These are phyloP conservation scores for Aspergillus sp. DNA, from an alignment of 2,329 filamentous ascomycete genomes.

Conservation along the genomic window DNA sequence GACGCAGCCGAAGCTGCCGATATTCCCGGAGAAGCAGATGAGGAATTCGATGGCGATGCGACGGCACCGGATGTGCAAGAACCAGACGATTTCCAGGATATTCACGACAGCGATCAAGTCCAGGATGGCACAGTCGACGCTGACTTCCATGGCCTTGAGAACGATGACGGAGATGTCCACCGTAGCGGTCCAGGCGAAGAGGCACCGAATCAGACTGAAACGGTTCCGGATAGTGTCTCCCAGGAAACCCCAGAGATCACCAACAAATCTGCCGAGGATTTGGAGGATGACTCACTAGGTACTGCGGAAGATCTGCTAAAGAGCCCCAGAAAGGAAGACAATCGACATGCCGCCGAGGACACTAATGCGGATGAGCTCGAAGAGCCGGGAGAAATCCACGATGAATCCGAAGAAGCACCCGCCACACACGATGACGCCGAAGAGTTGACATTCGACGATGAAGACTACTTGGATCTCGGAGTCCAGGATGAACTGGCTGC, in stretches of 20 bases:
- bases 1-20: constrained; percentile 12
- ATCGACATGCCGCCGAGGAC: constrained; percentile 14
- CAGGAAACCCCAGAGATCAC: constrained; percentile 15
- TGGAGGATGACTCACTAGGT: constrained; percentile 35
- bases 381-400: constrained; percentile 19
- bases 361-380: constrained; percentile 15
- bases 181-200: constrained; percentile 15
- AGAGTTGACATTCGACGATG: constrained; percentile 30
- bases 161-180: constrained; percentile 15
- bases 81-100: constrained; percentile 4
- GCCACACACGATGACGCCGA: constrained; percentile 22
- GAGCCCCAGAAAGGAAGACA: constrained; percentile 23
- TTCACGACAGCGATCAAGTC: constrained; percentile 15
- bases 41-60: constrained; percentile 5
- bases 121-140: constrained; percentile 16
- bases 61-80: constrained; percentile 18
- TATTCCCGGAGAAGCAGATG: constrained; percentile 11
- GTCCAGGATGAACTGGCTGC: constrained; percentile 26
- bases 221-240: constrained; percentile 18
- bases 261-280: constrained; percentile 19
- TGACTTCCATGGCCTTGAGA: constrained; percentile 16
- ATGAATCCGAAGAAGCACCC: constrained; percentile 21
- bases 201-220: constrained; percentile 23
- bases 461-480: constrained; percentile 44
- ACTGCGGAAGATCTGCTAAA: constrained; percentile 37